Evolutionary conservation across 2,329 filamentous ascomycete species (phyloP).

Genomic region (Fusarium agapanthi): DNA sequence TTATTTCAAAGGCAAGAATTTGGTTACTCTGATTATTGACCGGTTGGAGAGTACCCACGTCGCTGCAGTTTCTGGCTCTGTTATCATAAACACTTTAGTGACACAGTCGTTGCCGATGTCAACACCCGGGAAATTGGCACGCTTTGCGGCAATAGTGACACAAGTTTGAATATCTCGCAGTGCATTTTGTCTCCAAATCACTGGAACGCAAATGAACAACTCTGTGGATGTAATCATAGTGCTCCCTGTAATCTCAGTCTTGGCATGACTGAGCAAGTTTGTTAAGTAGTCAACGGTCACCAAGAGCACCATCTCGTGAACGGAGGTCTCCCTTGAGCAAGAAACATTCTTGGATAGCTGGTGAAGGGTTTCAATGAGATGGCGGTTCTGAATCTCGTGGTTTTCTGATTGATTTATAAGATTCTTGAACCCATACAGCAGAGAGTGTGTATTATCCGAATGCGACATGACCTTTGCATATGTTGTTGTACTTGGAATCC

Average conservation of each 20-base stretch:
- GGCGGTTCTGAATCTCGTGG: not conserved
- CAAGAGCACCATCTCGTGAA: not conserved
- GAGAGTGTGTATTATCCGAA: not conserved
- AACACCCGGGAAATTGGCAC: not conserved
- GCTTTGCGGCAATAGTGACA: not conserved
- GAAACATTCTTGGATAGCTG: not conserved
- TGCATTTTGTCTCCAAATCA: not conserved
- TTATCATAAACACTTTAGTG: not conserved
- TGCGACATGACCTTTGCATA: not conserved
- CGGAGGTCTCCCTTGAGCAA: not conserved
- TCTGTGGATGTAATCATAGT: not conserved
- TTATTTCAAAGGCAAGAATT: too few relatives aligned
- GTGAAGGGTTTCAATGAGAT: not conserved
- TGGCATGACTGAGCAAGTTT: not conserved
- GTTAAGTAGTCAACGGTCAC: not conserved
- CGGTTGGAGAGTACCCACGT: not conserved
- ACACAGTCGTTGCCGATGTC: not conserved
- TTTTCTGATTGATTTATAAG: not conserved
- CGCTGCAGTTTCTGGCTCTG: slow-evolving; percentile 8
- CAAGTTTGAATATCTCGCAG: not conserved
- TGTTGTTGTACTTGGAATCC: not conserved
- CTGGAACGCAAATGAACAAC: not conserved
- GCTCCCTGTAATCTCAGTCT: not conserved
- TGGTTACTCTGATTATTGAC: not conserved
- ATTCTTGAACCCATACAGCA: not conserved